These are phyloP conservation scores for Hamigera avellanea DNA, from an alignment of 495 filamentous ascomycete genomes.

Conservation along the genomic window DNA sequence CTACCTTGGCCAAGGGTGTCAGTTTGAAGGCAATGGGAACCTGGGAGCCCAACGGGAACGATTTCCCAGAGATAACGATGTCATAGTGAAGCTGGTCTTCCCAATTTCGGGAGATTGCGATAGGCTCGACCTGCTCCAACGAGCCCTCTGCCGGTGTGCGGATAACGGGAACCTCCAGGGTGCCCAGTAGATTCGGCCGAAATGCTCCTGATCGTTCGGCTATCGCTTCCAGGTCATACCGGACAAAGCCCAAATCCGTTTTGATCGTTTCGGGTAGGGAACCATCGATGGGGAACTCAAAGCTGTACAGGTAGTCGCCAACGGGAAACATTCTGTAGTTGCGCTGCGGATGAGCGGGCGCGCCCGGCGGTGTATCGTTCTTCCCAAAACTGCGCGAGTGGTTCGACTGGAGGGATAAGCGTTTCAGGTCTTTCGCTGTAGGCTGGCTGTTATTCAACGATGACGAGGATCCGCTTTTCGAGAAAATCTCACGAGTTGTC, in stretches of 20 bases:
- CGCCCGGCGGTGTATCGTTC: conserved; percentile 51
- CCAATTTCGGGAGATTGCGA: conserved; percentile 94
- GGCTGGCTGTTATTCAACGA: conserved; percentile 21
- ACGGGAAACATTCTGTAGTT: conserved; percentile 84
- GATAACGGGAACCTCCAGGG: conserved; percentile 75
- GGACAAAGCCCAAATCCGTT: conserved; percentile 77
- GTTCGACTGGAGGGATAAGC: conserved; percentile 66
- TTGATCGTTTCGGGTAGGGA: conserved; percentile 85
- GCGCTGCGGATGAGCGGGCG: conserved; percentile 60
- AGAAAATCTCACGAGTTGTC: conserved; percentile 30
- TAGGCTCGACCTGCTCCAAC: conserved; percentile 87
- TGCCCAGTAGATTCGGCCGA: conserved; percentile 76
- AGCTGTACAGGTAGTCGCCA: conserved; percentile 88
- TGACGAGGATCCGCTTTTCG: conserved; percentile 26
- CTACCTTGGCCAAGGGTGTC: conserved; percentile 90
- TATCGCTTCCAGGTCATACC: conserved; percentile 78
- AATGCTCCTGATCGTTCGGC: conserved; percentile 90
- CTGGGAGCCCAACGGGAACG: conserved; percentile 83
- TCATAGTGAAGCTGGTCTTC: conserved; percentile 98
- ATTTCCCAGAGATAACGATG: conserved; percentile 97
- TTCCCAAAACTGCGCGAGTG: conserved; percentile 79
- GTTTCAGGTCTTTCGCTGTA: conserved; percentile 39
- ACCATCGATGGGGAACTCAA: conserved; percentile 89
- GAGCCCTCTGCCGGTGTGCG: conserved; percentile 85
- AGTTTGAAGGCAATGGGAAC: conserved; percentile 97